phyloP scores from a whole-genome alignment of 2,329 filamentous ascomycete species.

The Aspergillus sp. region DNA sequence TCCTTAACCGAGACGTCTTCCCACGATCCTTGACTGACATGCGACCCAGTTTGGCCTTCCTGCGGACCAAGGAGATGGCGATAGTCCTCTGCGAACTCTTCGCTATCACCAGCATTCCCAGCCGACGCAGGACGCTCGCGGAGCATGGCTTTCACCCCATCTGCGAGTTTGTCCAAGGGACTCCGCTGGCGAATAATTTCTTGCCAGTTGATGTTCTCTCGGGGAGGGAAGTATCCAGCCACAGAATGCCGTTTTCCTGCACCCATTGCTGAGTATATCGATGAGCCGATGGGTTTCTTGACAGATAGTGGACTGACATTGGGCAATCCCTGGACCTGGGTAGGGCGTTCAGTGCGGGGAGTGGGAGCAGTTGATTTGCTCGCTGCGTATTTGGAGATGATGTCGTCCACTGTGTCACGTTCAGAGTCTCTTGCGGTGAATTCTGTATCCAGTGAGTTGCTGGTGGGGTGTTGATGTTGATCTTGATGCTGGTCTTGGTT shows the following conservation, averaged over 20 bases:
- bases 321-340: no score
- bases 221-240: background rate
- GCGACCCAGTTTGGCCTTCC: slow-evolving; percentile 5
- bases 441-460: no score
- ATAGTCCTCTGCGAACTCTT: slow-evolving; percentile 3
- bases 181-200: background rate
- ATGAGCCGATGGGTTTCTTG: background rate
- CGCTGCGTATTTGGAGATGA: no score
- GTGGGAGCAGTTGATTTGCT: no score
- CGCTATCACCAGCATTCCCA: background rate
- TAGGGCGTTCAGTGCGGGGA: no score
- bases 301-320: background rate
- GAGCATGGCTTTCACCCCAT: background rate
- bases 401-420: no score
- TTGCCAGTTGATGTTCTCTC: slow-evolving; percentile 2
- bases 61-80: slow-evolving; percentile 1
- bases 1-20: background rate
- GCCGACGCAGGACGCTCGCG: background rate
- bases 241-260: background rate
- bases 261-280: no score
- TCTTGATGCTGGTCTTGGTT: no score
- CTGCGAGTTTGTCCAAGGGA: background rate
- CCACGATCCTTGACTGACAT: slow-evolving; percentile 1
- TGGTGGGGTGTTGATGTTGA: no score
- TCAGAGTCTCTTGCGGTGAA: no score